Evolutionary conservation across 2,329 filamentous ascomycete species (phyloP), one percentile per base, ranked within the genome.

Genomic region (Ascocoryne sarcoides): DNA sequence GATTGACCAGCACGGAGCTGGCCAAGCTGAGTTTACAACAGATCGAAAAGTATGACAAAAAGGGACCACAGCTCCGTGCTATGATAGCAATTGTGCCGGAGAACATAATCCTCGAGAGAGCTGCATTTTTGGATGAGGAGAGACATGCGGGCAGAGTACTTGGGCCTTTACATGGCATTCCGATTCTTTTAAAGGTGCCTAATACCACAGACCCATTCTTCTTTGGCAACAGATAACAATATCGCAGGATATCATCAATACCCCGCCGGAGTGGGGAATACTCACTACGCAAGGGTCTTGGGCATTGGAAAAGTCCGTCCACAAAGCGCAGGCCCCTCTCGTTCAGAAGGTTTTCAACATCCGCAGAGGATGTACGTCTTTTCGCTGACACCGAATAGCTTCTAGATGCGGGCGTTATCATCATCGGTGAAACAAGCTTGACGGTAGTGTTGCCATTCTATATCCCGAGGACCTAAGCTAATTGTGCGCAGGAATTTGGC

Each of bases 381-480:
- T n/a, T n/a, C n/a, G n/a, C n/a, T n/a, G n/a, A n/a, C n/a, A n/a
- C n/a, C n/a, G n/a, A 69, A 1, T 31, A 72, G 23, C 75, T 70
- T 1, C 69, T 84, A 54, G 84, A 79, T 76, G 75, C 75, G 26
- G 65, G 65, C n/a, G 52, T 65, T 32, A 62, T 67, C 23, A 55
- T 68, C 10, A 47, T 67, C 8, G 65, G 61, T 1, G 68, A 66
- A 47, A 53, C 60, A 2, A 67, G 66, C 40, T 46, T 68, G 16
- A 65, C n/a, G n/a, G n/a, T n/a, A n/a, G n/a, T n/a, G n/a, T n/a
- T n/a, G n/a, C n/a, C n/a, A n/a, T n/a, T n/a, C n/a, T n/a, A n/a
- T n/a, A n/a, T n/a, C n/a, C n/a, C n/a, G n/a, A n/a, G n/a, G n/a
- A n/a, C n/a, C n/a, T n/a, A n/a, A n/a, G n/a, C n/a, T n/a, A n/a